phyloP scores from a whole-genome alignment of 208 protist genomes.

The Leishmania tropica region DNA sequence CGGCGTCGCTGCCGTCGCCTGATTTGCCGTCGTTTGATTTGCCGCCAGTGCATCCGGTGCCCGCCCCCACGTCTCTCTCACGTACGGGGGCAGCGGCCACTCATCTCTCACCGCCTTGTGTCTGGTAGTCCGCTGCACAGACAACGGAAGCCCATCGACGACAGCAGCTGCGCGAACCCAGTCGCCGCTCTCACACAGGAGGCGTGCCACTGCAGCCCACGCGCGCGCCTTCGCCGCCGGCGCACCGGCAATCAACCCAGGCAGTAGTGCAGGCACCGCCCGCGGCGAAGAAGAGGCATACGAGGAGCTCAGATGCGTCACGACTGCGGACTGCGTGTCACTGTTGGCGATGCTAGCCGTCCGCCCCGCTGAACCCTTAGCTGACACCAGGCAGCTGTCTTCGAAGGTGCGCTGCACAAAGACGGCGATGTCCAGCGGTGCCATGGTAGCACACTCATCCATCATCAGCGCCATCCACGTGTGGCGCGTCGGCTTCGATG shows the following conservation, averaged over 20 bases:
- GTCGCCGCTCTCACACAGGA: conserved; percentile 30
- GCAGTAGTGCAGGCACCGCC: background rate
- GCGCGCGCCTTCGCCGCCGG: conserved; percentile 20
- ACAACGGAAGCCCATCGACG: conserved; percentile 23
- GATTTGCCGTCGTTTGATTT: no score
- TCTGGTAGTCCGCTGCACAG: conserved; percentile 5
- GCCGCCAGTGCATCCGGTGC: background rate
- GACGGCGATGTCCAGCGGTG: conserved; percentile 3
- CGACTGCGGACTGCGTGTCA: background rate
- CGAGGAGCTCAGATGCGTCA: background rate
- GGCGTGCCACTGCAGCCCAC: conserved; percentile 34
- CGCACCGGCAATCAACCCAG: background rate
- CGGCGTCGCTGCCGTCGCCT: background rate
- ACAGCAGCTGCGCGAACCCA: conserved; percentile 30
- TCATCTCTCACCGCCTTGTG: conserved; percentile 26
- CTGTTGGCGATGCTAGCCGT: background rate
- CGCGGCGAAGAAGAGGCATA: background rate
- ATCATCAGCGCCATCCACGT: conserved; percentile 37
- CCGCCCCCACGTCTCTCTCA: conserved; percentile 14
- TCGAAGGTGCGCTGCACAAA: conserved; percentile 19
- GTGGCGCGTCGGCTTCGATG: conserved; percentile 17
- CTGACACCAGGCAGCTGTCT: background rate
- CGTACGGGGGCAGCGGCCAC: conserved; percentile 27
- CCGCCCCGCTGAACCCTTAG: background rate
- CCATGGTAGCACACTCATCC: conserved; percentile 29